A percentile compares a stretch with the other conserved stretches of the same genome.
Conservation (phyloP, 108 stramenopile genomes). For the Nitzschia palea region DNA sequence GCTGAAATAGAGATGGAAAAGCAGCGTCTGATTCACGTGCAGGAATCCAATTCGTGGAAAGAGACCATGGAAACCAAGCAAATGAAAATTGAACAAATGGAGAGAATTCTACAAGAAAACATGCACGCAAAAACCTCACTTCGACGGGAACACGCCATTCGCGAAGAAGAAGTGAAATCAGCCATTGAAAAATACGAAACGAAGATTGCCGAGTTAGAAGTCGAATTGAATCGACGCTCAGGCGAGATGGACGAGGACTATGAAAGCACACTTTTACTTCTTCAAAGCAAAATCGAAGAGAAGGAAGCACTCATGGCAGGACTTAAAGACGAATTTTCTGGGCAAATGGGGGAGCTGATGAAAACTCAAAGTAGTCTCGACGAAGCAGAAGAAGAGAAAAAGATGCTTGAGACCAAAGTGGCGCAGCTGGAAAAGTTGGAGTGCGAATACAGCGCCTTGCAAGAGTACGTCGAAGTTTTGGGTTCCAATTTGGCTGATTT, state of each 20-base stretch:
- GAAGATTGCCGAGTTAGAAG: constrained; percentile 10
- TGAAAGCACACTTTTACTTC: neutral
- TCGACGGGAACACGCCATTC: constrained; percentile 20
- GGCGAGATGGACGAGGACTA: neutral
- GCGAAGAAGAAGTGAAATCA: constrained; percentile 13
- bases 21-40: constrained; percentile 23
- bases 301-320: constrained; percentile 18
- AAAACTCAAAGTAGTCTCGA: constrained; percentile 26
- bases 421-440: constrained; percentile 11
- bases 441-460: constrained; percentile 23
- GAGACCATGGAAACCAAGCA: constrained; percentile 20
- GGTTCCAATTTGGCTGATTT: constrained; percentile 36
- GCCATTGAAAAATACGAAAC: constrained; percentile 10
- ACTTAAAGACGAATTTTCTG: constrained; percentile 35
- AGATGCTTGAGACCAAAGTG: constrained; percentile 10
- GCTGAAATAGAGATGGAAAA: constrained; percentile 40
- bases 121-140: constrained; percentile 21
- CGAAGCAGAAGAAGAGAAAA: constrained; percentile 29
- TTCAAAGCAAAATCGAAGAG: constrained; percentile 20
- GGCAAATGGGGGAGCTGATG: constrained; percentile 43
- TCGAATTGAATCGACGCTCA: neutral
- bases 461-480: constrained; percentile 28
- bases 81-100: constrained; percentile 30
- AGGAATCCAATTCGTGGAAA: constrained; percentile 21
- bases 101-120: constrained; percentile 38